A percentile compares a stretch with the other conserved stretches of the same genome.
Conservation (phyloP, 148 eudicot species). For the Euryodendron excelsum region DNA sequence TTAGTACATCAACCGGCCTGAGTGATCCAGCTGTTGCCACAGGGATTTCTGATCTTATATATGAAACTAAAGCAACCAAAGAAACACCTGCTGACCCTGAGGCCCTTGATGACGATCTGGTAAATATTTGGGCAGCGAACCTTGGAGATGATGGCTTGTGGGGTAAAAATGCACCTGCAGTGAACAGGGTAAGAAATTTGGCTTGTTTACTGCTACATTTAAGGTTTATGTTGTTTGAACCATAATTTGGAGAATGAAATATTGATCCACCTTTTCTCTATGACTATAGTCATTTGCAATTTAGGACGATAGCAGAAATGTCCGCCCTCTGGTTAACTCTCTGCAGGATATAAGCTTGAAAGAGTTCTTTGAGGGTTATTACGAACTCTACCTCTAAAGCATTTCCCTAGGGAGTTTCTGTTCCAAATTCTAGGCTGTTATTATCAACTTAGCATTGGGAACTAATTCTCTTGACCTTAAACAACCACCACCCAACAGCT, state of each 20-base stretch:
- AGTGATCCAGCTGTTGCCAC: slow-evolving; percentile 92
- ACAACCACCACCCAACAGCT: too few relatives aligned
- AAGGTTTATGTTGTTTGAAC: not conserved
- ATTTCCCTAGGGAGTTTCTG: not conserved
- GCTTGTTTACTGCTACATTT: not conserved
- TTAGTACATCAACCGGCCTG: slow-evolving; percentile 77
- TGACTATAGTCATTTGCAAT: not conserved
- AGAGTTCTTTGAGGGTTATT: not conserved
- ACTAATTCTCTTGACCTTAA: not conserved
- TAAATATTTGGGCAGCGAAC: slow-evolving; percentile 95
- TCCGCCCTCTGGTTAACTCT: not conserved
- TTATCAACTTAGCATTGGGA: not conserved
- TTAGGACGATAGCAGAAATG: not conserved
- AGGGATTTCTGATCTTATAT: slow-evolving; percentile 92
- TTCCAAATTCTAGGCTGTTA: not conserved
- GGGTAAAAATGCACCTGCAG: slow-evolving; percentile 91
- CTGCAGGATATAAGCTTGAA: not conserved
- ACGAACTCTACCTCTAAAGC: not conserved
- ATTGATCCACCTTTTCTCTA: not conserved
- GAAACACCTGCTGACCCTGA: slow-evolving; percentile 54
- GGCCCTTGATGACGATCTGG: slow-evolving; percentile 90
- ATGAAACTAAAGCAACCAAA: slow-evolving; percentile 67
- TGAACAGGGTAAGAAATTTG: slow-evolving; percentile 72
- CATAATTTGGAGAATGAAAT: not conserved
- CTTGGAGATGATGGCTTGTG: slow-evolving; percentile 94